Base-by-base conservation (phyloP, 2,329 filamentous ascomycete species). In the Ophiostoma piceae region DNA sequence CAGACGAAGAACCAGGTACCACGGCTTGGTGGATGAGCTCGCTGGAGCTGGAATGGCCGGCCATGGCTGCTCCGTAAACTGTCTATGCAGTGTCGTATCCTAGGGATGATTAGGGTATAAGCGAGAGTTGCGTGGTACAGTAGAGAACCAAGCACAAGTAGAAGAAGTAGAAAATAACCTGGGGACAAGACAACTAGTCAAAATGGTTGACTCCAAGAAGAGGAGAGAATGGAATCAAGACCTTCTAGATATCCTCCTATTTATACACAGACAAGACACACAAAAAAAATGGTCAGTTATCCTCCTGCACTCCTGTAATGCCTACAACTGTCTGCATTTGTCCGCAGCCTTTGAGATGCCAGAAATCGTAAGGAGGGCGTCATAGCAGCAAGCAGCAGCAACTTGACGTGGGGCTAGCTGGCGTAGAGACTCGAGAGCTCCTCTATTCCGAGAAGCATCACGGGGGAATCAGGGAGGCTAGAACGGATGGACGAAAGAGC, bases 21-120 rank as follows among this genome's bases (percentile, higher is more conserved):
- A 70, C 69, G 12, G 51, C 47, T 9, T 43, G 35, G 14, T 66
- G 65, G 29, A 66, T 39, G 3, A 69, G 67, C 14, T 67, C 69
- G 14, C 26, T 29, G 3, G 66, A 37, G 67, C 54, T 68, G 41
- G 57, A n/a, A 7, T 47, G 43, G 43, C 41, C 67, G 26, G 26
- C 35, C 70, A 71, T 72, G 41, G 16, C 35, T 37, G 19, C 35
- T n/a, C 32, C 32, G 35, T 57, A 12, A 8, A 3, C 8, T 7
- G 60, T 22, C 16, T 65, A 26, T 32, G 26, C 26, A 32, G 57
- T 35, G 26, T 62, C 11, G 57, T 62, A 62, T 62, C 5, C 51
- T 26, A 5, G 51, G 51, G 22, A 26, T 26, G 51, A 26, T 26
- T 8, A 57, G 22, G 22, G 51, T 14, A 5, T 57, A 26, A 57